Conservation (phyloP, 192 early-diverging fungal genomes). For the Bifiguratus adelaidae region DNA sequence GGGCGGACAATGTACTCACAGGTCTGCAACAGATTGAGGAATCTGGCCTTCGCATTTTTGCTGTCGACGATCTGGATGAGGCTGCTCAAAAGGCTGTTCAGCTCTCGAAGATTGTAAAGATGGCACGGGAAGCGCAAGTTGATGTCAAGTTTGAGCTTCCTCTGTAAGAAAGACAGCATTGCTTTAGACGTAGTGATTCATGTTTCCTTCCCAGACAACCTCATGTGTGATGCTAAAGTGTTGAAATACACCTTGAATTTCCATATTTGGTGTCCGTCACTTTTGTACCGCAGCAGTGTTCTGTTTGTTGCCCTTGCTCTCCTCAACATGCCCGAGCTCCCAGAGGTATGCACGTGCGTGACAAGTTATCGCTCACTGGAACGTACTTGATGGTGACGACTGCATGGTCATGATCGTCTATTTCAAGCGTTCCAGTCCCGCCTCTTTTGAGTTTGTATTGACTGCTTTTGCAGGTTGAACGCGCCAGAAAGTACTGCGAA, state of each 20-base stretch:
- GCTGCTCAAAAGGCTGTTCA: constrained; percentile 86
- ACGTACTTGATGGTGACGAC: not conserved
- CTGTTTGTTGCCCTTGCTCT: not conserved
- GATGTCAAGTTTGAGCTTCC: constrained; percentile 58
- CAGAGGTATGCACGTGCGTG: constrained; percentile 10
- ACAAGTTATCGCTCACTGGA: not conserved
- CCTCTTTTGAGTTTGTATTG: too few species aligned
- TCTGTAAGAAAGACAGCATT: constrained; percentile 13
- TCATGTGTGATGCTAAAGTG: too few species aligned
- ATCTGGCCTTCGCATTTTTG: constrained; percentile 85
- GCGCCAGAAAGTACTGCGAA: constrained; percentile 44
- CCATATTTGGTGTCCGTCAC: too few species aligned
- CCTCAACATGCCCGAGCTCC: constrained; percentile 14
- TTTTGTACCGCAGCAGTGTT: not conserved
- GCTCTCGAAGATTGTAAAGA: constrained; percentile 70
- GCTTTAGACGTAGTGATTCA: too few species aligned
- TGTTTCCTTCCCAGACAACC: too few species aligned
- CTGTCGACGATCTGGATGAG: constrained; percentile 91
- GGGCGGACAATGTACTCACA: not conserved
- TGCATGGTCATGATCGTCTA: too few species aligned
- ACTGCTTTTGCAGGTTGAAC: constrained; percentile 58
- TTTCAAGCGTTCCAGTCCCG: too few species aligned
- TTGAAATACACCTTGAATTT: too few species aligned
- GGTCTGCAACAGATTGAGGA: constrained; percentile 47
- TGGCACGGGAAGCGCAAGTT: constrained; percentile 65